Evolutionary conservation across 768 basidiomycete genomes (phyloP), one percentile per base, ranked within the genome.

Genomic region (Lentinus brumalis): DNA sequence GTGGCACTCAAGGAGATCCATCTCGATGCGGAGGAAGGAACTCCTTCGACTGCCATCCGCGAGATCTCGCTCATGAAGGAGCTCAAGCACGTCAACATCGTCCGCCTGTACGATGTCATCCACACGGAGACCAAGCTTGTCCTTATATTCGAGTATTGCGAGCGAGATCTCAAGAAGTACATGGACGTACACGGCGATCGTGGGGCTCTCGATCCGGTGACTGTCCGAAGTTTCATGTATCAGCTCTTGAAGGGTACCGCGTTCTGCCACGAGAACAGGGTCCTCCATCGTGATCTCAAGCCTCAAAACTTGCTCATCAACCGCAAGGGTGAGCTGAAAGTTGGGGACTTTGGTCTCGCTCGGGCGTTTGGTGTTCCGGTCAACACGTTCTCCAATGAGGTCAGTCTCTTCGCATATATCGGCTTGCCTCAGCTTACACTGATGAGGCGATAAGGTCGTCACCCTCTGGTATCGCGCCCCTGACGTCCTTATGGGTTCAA

Each of bases 31-130:
- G 97, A 99, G 76, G 97, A 99, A 78, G 97, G 97, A 38, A 99
- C 97, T 0, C 97, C 97, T 35, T 95, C 92, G 49, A 99, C 97
- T 14, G 97, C 97, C 56, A 99, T 99, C 73, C 89, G 97, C 50
- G 97, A 99, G 81, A 98, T 99, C 69, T 96, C 93, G 44, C 84
- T 98, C 66, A 98, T 98, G 96, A 98, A 99, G 75, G 97, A 99
- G 73, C 88, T 99, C 70, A 97, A 97, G 75, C 97, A 99, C 69
- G 88, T 93, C 79, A 99, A 99, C 78, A 96, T 99, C 72, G 94
- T 99, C 71, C 88, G 97, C 69, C 85, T 99, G 18, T 90, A 98
- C 79, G 97, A 98, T 74, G 97, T 99, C 51, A 98, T 98, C 65
- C 97, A 99, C 76, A 98, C 96, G 16, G 97, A 99, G 76, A 92